Conservation (phyloP, 2,329 filamentous ascomycete species). For the Diaporthe eres region DNA sequence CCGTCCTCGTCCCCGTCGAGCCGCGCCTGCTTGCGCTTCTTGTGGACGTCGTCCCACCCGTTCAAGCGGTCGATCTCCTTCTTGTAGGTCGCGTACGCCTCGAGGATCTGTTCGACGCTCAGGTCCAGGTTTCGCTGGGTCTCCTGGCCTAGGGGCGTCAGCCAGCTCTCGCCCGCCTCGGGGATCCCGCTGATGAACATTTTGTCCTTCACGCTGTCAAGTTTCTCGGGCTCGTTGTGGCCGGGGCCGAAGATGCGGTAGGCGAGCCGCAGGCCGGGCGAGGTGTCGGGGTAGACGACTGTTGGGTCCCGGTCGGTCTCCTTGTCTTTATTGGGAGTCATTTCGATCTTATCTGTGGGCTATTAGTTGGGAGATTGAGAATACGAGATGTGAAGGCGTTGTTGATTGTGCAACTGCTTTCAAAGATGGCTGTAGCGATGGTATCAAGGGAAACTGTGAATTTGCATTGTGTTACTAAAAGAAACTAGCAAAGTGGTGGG, state of each 20-base stretch:
- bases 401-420: not conserved
- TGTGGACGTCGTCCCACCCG: not conserved
- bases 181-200: not conserved
- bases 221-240: not conserved
- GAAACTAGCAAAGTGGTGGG: not conserved
- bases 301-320: not conserved
- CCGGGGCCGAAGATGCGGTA: constrained; percentile 39
- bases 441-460: not conserved
- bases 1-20: not conserved
- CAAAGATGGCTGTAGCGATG: not conserved
- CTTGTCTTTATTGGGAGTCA: not conserved
- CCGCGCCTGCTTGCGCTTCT: not conserved
- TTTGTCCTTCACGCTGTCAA: not conserved
- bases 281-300: constrained; percentile 7
- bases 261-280: constrained; percentile 26
- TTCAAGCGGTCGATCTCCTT: constrained; percentile 34
- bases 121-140: not conserved
- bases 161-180: not conserved
- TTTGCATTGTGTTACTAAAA: not conserved
- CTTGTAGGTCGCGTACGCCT: constrained; percentile 13
- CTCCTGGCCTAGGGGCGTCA: not conserved
- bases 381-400: not conserved
- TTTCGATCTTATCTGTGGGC: not conserved
- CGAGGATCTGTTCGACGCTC: not conserved
- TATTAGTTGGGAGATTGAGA: not conserved